phyloP scores from a whole-genome alignment of 805 yeast species.

The Candida vaughaniae region DNA sequence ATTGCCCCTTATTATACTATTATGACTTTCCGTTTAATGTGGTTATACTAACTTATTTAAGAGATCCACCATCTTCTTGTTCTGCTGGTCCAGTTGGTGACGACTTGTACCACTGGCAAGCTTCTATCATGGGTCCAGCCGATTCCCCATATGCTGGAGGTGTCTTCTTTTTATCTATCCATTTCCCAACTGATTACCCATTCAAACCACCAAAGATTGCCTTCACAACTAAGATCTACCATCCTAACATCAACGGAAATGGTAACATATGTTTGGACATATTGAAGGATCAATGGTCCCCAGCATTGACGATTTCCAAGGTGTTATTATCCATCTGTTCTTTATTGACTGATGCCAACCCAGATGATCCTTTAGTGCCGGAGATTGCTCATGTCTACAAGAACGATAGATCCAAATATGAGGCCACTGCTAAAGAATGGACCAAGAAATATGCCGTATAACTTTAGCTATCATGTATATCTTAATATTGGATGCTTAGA shows the following conservation, averaged over 20 bases:
- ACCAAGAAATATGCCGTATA: conserved; percentile 92
- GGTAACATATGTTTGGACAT: conserved; percentile 97
- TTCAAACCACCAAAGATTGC: conserved; percentile 92
- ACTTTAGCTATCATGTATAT: background rate
- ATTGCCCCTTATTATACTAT: too few species aligned
- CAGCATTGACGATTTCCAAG: conserved; percentile 94
- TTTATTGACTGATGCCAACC: conserved; percentile 94
- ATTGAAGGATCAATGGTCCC: conserved; percentile 98
- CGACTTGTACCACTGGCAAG: conserved; percentile 98
- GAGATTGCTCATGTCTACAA: conserved; percentile 97
- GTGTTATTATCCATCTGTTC: conserved; percentile 94
- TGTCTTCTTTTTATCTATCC: conserved; percentile 92
- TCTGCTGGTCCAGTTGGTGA: conserved; percentile 99
- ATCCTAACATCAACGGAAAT: conserved; percentile 93
- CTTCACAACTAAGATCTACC: conserved; percentile 94
- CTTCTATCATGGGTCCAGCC: conserved; percentile 98
- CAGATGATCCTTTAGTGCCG: conserved; percentile 98
- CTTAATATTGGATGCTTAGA: background rate
- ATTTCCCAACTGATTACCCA: conserved; percentile 98
- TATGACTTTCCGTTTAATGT: too few species aligned
- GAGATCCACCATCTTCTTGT: conserved; percentile 98
- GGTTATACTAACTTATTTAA: too few species aligned
- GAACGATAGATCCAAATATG: conserved; percentile 90
- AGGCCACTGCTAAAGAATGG: conserved; percentile 98
- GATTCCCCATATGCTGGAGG: conserved; percentile 91